Conservation (phyloP, 805 yeast species). For the Pichia sporocuriosa region DNA sequence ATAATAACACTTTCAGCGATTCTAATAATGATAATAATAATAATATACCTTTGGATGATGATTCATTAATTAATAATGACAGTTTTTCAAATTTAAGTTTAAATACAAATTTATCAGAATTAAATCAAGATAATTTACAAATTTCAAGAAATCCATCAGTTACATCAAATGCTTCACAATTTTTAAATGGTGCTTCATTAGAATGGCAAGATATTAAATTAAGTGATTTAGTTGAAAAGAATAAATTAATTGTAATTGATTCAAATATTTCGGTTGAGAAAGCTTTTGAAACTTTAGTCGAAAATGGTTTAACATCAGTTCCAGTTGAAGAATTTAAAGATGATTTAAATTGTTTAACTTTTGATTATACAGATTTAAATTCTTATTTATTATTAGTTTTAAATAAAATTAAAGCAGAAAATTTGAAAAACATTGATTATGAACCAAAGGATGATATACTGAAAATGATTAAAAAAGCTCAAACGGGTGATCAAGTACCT, state of each 20-base stretch:
- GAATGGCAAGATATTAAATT: conserved; percentile 75
- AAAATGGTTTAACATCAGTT: conserved; percentile 72
- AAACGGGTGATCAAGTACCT: conserved; percentile 84
- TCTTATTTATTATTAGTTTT: conserved; percentile 78
- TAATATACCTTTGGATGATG: not conserved
- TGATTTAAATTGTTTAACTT: conserved; percentile 69
- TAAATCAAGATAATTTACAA: not conserved
- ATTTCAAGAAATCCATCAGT: conserved; percentile 34
- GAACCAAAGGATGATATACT: conserved; percentile 35
- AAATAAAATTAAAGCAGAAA: conserved; percentile 50
- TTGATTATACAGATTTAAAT: conserved; percentile 88
- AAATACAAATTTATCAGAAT: conserved; percentile 3
- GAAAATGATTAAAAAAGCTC: conserved; percentile 51
- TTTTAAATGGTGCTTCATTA: conserved; percentile 24
- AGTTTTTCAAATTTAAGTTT: conserved; percentile 4
- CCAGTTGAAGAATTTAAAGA: conserved; percentile 60
- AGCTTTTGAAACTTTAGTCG: conserved; percentile 74
- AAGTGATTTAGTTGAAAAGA: conserved; percentile 68
- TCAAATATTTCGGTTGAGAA: conserved; percentile 70
- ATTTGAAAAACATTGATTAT: conserved; percentile 30
- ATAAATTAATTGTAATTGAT: conserved; percentile 65
- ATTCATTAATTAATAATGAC: not conserved
- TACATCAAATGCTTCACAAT: conserved; percentile 28
- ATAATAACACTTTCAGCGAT: conserved; percentile 5
- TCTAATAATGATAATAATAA: conserved; percentile 1